Conservation (phyloP, 495 filamentous ascomycete genomes). For the Cairneyella variabilis region DNA sequence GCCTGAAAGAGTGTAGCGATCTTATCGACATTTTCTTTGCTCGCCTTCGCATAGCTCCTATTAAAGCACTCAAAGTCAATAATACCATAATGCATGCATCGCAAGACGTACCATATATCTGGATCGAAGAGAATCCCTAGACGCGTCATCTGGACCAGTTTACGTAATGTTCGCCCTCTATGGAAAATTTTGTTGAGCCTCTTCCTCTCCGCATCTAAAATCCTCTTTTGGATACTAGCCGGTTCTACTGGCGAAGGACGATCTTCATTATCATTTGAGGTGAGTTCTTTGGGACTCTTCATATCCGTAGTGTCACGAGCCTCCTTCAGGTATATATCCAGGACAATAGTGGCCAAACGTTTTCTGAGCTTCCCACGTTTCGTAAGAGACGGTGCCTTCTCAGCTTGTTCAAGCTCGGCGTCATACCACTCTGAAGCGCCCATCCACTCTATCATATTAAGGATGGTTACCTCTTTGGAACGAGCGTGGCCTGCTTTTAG, state of each 20-base stretch:
- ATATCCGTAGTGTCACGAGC: neutral
- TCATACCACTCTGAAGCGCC: conserved; percentile 8
- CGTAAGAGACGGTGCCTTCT: neutral
- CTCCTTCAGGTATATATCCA: neutral
- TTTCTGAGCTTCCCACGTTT: conserved; percentile 1
- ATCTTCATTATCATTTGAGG: conserved; percentile 9
- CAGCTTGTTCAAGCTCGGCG: neutral
- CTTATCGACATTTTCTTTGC: conserved; percentile 16
- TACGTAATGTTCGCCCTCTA: conserved; percentile 10
- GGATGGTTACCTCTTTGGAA: conserved; percentile 8
- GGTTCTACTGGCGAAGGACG: conserved; percentile 1
- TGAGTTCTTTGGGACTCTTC: neutral
- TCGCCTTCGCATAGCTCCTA: conserved; percentile 15
- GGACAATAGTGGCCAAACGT: neutral
- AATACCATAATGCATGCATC: no score
- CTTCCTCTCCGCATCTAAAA: conserved; percentile 8
- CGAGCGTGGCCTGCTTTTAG: conserved; percentile 14
- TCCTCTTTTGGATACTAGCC: conserved; percentile 12
- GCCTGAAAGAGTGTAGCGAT: conserved; percentile 9
- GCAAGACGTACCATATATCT: conserved; percentile 18
- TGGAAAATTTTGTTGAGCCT: conserved; percentile 6
- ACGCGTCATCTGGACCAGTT: conserved; percentile 11
- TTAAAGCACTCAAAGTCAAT: no score
- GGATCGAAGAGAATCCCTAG: conserved; percentile 16
- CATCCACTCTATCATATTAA: conserved; percentile 7